These are phyloP conservation scores for Delphinella strobiligena DNA, from an alignment of 2,329 filamentous ascomycete species.

Conservation along the genomic window DNA sequence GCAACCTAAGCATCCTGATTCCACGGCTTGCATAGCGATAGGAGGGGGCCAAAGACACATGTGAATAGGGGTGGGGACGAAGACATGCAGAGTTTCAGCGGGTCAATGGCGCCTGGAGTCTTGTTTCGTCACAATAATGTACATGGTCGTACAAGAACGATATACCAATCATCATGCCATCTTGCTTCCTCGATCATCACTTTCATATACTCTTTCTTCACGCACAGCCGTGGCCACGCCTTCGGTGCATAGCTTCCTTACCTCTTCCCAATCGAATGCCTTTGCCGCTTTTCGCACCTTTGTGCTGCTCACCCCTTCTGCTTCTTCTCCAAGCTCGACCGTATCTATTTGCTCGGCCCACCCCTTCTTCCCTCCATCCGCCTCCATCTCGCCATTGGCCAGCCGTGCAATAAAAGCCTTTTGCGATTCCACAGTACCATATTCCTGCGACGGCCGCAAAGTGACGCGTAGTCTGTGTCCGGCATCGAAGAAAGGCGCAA, in stretches of 20 bases:
- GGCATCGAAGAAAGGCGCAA: constrained; percentile 50
- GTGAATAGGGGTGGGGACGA: too few species aligned
- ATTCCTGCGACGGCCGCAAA: constrained; percentile 48
- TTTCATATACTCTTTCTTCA: constrained; percentile 43
- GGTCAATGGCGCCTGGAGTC: too few species aligned
- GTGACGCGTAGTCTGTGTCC: constrained; percentile 52
- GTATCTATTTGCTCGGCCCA: constrained; percentile 47
- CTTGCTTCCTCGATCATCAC: constrained; percentile 18
- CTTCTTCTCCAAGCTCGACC: constrained; percentile 46
- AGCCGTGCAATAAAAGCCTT: constrained; percentile 41
- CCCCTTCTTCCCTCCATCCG: constrained; percentile 40
- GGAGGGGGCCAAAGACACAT: too few species aligned
- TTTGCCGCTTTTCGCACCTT: constrained; percentile 48
- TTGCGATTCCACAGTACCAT: constrained; percentile 47
- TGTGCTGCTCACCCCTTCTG: constrained; percentile 45
- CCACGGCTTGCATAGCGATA: too few species aligned
- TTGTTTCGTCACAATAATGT: too few species aligned
- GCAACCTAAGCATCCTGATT: too few species aligned
- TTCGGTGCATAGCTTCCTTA: constrained; percentile 44
- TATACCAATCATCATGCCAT: too few species aligned
- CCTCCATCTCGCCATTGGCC: constrained; percentile 32
- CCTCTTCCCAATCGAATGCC: constrained; percentile 31
- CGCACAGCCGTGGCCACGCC: constrained; percentile 48
- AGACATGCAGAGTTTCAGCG: too few species aligned
- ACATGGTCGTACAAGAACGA: too few species aligned